Base-by-base conservation (phyloP, 2,329 filamentous ascomycete species). In the Endocalyx cinctus region DNA sequence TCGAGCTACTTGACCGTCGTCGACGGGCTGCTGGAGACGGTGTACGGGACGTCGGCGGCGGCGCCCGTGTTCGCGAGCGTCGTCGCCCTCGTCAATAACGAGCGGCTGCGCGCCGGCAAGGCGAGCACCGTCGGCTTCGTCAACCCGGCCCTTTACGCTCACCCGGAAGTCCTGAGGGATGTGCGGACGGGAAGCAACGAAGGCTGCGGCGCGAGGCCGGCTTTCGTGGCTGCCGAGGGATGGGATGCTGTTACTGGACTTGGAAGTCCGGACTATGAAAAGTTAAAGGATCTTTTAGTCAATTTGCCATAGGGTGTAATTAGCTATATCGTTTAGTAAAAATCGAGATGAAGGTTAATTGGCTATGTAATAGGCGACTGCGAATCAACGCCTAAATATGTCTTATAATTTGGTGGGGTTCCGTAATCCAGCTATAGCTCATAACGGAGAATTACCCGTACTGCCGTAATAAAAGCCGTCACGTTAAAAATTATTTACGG, bases 141-240 rank as follows among this genome's bases (percentile, higher is more conserved):
- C 10, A 38, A 38, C 31, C 36, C 36, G 15, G 33, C 17, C 22
- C 36, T 38, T 17, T 37, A 38, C 20, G n/a, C n/a, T n/a, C n/a
- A n/a, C n/a, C n/a, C n/a, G n/a, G n/a, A n/a, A n/a, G n/a, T n/a
- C n/a, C 14, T 35, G 20, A 34, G 34, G 13, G 36, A 38, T 15
- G 33, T 38, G 5, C 28, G 25, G 3, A 31, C 17, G 8, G 36
- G 36, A 10, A 31, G 32, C 27, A 38, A 10, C 17, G 25, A 14
- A 17, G 31, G 32, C 27, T 34, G 40, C 27, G 16, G 20, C n/a
- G n/a, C n/a, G 25, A 34, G 33, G 23, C 19, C 17, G 15, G 36
- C 31, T 5, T 38, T 38, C 25, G 17, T 26, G 19, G 36, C 36
- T 13, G 32, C 33, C 15, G 23, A 34, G 31, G 36, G 36, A 15